Conservation (phyloP, 108 stramenopile species). For the Nitzschia inconspicua region DNA sequence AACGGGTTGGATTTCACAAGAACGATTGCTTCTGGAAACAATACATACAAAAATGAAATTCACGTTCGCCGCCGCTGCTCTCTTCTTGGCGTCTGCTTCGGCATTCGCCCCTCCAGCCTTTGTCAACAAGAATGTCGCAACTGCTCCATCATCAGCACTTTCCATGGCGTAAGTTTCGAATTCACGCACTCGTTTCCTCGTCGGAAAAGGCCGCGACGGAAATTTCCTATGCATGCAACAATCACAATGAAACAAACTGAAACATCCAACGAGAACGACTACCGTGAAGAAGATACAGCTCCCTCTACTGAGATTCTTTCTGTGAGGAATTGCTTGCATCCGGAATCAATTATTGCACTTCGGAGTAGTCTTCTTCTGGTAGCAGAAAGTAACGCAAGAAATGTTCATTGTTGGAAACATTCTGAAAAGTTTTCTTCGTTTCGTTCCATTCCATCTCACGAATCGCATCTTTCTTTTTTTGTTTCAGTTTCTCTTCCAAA, state of each 20-base stretch:
- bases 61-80: constrained; percentile 57
- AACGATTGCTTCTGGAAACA: neutral
- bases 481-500: constrained; percentile 71
- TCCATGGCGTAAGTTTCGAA: constrained; percentile 38
- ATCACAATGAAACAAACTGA: neutral
- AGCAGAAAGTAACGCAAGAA: neutral
- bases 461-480: neutral
- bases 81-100: constrained; percentile 68
- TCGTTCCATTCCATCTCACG: neutral
- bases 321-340: constrained; percentile 60
- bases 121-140: constrained; percentile 22
- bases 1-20: too few relatives aligned
- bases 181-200: neutral
- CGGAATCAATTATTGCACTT: constrained; percentile 65
- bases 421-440: neutral
- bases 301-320: constrained; percentile 66
- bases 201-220: too few relatives aligned
- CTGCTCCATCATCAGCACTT: constrained; percentile 16
- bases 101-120: constrained; percentile 65
- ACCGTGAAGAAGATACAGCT: constrained; percentile 56
- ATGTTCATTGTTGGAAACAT: neutral
- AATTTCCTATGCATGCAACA: too few relatives aligned
- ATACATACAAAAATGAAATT: constrained; percentile 61
- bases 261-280: neutral
- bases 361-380: constrained; percentile 29